A percentile compares a stretch with the other conserved stretches of the same genome.
Evolutionary conservation across 2,329 filamentous ascomycete species (phyloP).

Genomic region (Aspergillus quadricinctus): DNA sequence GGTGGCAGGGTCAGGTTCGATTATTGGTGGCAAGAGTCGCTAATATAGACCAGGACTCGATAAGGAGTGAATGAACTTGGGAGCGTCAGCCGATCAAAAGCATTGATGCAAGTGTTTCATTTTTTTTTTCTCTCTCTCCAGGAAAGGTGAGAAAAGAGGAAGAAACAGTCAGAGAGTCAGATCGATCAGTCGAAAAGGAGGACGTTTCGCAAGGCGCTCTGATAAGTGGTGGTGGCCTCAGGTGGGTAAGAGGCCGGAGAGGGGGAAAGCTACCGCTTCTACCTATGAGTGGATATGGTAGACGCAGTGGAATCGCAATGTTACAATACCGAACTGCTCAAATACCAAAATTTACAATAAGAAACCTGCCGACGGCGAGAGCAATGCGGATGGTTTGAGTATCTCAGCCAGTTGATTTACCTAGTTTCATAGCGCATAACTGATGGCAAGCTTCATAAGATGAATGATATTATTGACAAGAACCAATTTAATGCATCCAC

Average conservation of each 20-base stretch:
- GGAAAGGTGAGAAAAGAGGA: background rate
- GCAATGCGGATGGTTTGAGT: background rate
- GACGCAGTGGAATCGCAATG: background rate
- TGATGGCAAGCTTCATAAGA: background rate
- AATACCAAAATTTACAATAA: background rate
- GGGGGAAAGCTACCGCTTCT: background rate
- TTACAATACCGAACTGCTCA: background rate
- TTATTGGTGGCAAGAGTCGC: background rate
- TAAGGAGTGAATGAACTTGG: slow-evolving; percentile 3
- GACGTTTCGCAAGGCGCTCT: slow-evolving; percentile 8
- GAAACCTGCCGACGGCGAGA: too few relatives aligned
- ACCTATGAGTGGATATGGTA: too few relatives aligned
- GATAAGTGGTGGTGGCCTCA: slow-evolving; percentile 6
- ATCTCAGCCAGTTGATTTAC: background rate
- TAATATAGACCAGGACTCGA: background rate
- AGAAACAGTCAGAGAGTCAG: background rate
- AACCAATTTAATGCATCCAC: background rate
- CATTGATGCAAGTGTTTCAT: background rate
- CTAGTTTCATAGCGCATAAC: background rate
- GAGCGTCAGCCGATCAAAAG: background rate
- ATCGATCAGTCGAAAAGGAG: background rate
- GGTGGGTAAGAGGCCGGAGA: slow-evolving; percentile 1
- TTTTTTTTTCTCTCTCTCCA: background rate
- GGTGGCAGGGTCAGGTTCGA: background rate
- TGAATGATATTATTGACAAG: background rate